Percentiles rank a stretch among this genome's conserved stretches.
phyloP scores from a whole-genome alignment of 192 early-diverging fungal species.

The Linnemannia zychae region DNA sequence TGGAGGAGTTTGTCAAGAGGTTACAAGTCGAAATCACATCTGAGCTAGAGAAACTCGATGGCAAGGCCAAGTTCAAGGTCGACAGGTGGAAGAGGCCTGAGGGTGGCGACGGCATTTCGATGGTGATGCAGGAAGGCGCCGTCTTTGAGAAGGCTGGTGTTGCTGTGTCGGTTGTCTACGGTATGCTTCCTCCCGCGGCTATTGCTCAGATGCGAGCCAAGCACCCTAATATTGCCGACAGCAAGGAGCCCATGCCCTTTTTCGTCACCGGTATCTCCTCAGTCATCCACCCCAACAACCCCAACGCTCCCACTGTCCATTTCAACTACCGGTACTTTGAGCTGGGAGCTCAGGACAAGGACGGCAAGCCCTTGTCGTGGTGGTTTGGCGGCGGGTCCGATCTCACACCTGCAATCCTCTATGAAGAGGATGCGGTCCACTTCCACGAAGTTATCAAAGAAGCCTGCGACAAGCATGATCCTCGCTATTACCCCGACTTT shows the following conservation, averaged over 20 bases:
- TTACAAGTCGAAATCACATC: constrained; percentile 83
- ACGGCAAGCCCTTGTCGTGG: constrained; percentile 73
- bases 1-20: constrained; percentile 83
- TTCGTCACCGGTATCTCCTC: constrained; percentile 93
- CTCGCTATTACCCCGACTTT: constrained; percentile 85
- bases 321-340: constrained; percentile 99
- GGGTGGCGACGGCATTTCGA: constrained; percentile 93
- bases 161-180: constrained; percentile 90
- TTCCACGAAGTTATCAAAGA: constrained; percentile 93
- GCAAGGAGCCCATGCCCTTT: constrained; percentile 74
- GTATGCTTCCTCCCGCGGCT: constrained; percentile 81
- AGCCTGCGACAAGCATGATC: constrained; percentile 91
- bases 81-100: constrained; percentile 90
- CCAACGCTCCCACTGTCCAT: constrained; percentile 94
- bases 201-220: constrained; percentile 92
- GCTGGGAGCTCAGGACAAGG: constrained; percentile 69
- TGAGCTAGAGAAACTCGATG: constrained; percentile 75
- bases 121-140: constrained; percentile 91
- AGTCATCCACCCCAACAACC: constrained; percentile 96
- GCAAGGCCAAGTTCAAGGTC: constrained; percentile 72
- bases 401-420: constrained; percentile 92
- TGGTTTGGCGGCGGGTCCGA: constrained; percentile 99
- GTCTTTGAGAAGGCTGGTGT: constrained; percentile 99
- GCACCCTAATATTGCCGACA: constrained; percentile 68
- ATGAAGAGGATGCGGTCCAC: constrained; percentile 91